A percentile compares a stretch with the other conserved stretches of the same genome.
Evolutionary conservation across 352 stramenopile species (phyloP).

Genomic region (Phytopythium mirpurense): DNA sequence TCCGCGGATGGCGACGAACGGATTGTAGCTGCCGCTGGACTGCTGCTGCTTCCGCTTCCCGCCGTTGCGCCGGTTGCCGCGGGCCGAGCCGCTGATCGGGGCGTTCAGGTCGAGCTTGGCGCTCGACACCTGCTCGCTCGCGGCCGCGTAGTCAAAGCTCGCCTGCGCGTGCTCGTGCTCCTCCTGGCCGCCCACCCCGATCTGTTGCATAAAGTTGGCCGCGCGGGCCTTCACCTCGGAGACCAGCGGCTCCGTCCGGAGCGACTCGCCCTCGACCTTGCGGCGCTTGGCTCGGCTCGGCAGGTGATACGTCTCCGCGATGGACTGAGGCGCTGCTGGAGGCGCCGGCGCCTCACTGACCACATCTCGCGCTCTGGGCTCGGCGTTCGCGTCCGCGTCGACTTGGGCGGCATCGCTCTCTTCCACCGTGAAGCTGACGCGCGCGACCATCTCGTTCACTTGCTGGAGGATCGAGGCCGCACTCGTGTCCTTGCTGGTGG

Average conservation of each 20-base stretch:
- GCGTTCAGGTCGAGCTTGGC: conserved; percentile 50
- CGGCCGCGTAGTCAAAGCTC: conserved; percentile 53
- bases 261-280: conserved; percentile 26
- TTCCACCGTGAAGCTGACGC: conserved; percentile 47
- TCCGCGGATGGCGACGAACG: conserved; percentile 57
- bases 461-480: conserved; percentile 29
- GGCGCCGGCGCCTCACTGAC: conserved; percentile 10
- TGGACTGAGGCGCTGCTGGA: conserved; percentile 46
- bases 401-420: conserved; percentile 29
- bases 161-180: conserved; percentile 12
- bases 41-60: conserved; percentile 37
- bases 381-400: conserved; percentile 3
- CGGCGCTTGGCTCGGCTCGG: conserved; percentile 59
- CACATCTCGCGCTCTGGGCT: conserved; percentile 7
- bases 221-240: conserved; percentile 32
- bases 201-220: conserved; percentile 47
- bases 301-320: conserved; percentile 74
- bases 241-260: conserved; percentile 2
- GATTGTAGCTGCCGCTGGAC: conserved; percentile 55
- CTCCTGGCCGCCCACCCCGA: conserved; percentile 8
- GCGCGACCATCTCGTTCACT: conserved; percentile 54
- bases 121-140: conserved; percentile 31
- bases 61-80: conserved; percentile 8
- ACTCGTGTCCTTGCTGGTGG: conserved; percentile 5
- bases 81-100: conserved; percentile 13